phyloP scores from a whole-genome alignment of 257 asterid species.

The Nicotiana sylvestris region DNA sequence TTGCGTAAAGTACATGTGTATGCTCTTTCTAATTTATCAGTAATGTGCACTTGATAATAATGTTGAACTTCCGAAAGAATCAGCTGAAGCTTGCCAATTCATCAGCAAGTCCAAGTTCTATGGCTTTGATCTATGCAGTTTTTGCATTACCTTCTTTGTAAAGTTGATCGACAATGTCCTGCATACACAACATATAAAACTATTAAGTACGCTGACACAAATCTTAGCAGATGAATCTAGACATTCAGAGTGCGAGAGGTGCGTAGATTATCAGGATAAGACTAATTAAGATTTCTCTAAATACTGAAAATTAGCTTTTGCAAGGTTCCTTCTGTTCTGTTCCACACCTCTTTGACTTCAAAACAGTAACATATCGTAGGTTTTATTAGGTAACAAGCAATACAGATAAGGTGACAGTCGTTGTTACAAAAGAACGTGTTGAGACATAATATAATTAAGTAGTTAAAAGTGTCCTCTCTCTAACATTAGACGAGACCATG shows the following conservation, averaged over 20 bases:
- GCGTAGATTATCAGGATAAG: too few species aligned
- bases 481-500: background rate
- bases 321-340: too few species aligned
- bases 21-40: background rate
- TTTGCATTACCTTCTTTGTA: constrained; percentile 60
- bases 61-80: background rate
- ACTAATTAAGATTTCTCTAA: too few species aligned
- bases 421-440: too few species aligned
- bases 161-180: constrained; percentile 68
- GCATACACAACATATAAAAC: background rate
- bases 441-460: too few species aligned
- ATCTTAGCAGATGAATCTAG: background rate
- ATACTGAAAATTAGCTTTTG: too few species aligned
- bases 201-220: background rate
- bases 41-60: background rate
- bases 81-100: background rate
- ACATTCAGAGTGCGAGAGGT: too few species aligned
- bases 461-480: too few species aligned
- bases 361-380: background rate
- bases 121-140: constrained; percentile 22
- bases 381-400: background rate
- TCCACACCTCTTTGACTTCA: too few species aligned
- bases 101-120: background rate
- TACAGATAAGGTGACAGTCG: background rate
- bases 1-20: background rate